Percentiles rank a stretch among this genome's conserved stretches.
phyloP scores from a whole-genome alignment of 805 yeast species.

The Saccharomycopsis sp. region DNA sequence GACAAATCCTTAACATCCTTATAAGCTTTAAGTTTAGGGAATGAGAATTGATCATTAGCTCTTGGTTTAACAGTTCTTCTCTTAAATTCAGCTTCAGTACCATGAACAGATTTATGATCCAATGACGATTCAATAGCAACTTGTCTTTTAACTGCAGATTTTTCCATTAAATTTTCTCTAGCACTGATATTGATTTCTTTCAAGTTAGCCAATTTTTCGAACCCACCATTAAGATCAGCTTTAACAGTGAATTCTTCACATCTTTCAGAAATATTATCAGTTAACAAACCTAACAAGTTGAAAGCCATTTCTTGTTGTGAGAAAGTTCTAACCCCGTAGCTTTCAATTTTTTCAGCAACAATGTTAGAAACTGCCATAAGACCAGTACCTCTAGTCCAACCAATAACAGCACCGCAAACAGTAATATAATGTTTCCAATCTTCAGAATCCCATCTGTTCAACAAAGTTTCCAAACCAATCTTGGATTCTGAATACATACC shows the following conservation, averaged over 20 bases:
- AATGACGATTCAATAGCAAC: constrained; percentile 89
- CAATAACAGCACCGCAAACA: constrained; percentile 96
- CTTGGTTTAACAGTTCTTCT: constrained; percentile 62
- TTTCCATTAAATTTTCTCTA: constrained; percentile 61
- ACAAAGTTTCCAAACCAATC: constrained; percentile 87
- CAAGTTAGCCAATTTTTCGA: constrained; percentile 86
- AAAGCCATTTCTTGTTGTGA: constrained; percentile 99
- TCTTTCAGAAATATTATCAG: constrained; percentile 74
- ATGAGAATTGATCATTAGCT: constrained; percentile 88
- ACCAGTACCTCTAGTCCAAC: constrained; percentile 99
- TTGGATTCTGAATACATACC: constrained; percentile 98
- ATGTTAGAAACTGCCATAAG: constrained; percentile 96
- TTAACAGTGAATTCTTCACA: constrained; percentile 92
- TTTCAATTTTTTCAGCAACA: constrained; percentile 96
- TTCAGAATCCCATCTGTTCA: constrained; percentile 99
- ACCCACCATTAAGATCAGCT: constrained; percentile 99
- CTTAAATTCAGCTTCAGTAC: constrained; percentile 25
- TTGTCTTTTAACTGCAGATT: constrained; percentile 90
- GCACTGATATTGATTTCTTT: constrained; percentile 78
- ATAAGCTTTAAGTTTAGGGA: constrained; percentile 82
- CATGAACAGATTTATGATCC: constrained; percentile 48
- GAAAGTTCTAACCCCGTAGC: constrained; percentile 93
- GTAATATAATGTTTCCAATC: constrained; percentile 93
- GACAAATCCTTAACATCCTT: constrained; percentile 61
- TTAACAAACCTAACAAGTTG: constrained; percentile 89